Base-by-base conservation (phyloP, 2,329 filamentous ascomycete genomes). In the Apiospora malaysiana region DNA sequence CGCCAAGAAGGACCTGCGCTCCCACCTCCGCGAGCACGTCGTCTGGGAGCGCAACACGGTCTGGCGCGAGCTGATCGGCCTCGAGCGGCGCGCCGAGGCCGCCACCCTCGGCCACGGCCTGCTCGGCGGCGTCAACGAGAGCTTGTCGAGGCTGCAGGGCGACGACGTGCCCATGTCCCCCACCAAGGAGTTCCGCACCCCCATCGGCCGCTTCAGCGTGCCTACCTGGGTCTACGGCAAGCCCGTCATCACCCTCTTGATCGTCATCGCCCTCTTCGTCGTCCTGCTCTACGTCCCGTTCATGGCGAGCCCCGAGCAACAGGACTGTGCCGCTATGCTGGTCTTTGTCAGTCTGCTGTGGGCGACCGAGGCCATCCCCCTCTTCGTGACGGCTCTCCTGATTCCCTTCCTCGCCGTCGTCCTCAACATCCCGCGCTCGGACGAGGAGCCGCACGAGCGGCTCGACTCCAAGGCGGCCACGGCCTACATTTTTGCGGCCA, bases 11-110 rank as follows among this genome's bases (percentile, higher is more conserved):
- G 96, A 98, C 79, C 86, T 99, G 71, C 90, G 96, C 69, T 89
- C 97, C 42, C 95, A 99, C 78, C 87, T 99, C 37, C 88, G 96
- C 71, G 97, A 99, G 82, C 96, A 99, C 81, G 95, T 99, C 25
- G 95, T 98, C 0, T 99, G 96, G 97, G 97, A 99, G 81, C 90
- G 96, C 71, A 99, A 99, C 79, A 99, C 96, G 0, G 96, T 99
- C 23, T 99, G 96, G 96, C 88, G 97, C 83, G 96, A 99, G 77
- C 96, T 99, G 90, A 99, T 99, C 79, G 96, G 95, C 69, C 95
- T 99, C 76, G 97, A 99, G 84, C 89, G 96, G 27, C 95, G 97
- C 79, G 94, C 94, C 0, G 95, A 98, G 82, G 97, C 96, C 10
- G 95, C 95, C 10, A 96, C 95, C 76, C 88, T 99, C 74, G 96